These are phyloP conservation scores for Rhizomucor pusillus DNA, from an alignment of 371 early-diverging fungal genomes.

Conservation along the genomic window DNA sequence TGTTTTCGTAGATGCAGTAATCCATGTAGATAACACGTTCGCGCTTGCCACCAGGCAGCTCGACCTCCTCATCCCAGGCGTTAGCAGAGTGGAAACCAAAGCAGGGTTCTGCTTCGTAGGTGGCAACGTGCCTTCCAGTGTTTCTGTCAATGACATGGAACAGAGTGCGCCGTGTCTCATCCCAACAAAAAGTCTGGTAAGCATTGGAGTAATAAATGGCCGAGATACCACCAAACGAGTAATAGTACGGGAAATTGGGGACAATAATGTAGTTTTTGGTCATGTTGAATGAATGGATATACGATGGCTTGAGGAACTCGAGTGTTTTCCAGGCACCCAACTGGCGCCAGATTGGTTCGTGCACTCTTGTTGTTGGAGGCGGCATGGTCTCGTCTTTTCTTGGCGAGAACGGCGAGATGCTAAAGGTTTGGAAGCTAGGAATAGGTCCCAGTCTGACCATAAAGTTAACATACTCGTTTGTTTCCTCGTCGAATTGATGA, in stretches of 20 bases:
- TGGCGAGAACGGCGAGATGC: slow-evolving; percentile 28
- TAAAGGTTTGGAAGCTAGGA: slow-evolving; percentile 38
- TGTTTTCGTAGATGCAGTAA: slow-evolving; percentile 47
- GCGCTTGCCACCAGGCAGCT: slow-evolving; percentile 28
- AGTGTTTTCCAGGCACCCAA: slow-evolving; percentile 44
- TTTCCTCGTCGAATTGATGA: slow-evolving; percentile 47
- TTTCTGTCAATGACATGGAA: slow-evolving; percentile 60
- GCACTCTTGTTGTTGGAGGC: slow-evolving; percentile 22
- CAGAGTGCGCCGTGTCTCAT: slow-evolving; percentile 43
- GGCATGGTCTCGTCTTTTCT: slow-evolving; percentile 12
- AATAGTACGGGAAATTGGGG: slow-evolving; percentile 60
- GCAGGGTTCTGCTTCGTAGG: slow-evolving; percentile 59
- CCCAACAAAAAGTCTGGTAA: slow-evolving; percentile 57
- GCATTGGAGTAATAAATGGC: slow-evolving; percentile 58
- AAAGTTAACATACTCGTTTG: slow-evolving; percentile 52
- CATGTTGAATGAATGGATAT: slow-evolving; percentile 62
- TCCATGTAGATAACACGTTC: slow-evolving; percentile 46
- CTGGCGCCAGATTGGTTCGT: slow-evolving; percentile 45
- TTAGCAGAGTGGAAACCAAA: slow-evolving; percentile 64
- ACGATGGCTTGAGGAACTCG: slow-evolving; percentile 45
- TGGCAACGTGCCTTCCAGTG: slow-evolving; percentile 55
- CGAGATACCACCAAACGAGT: slow-evolving; percentile 54
- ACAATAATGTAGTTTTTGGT: slow-evolving; percentile 67
- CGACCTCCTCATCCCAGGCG: slow-evolving; percentile 54
- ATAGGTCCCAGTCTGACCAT: slow-evolving; percentile 45